These are phyloP conservation scores for Phlegmacium glaucopus DNA, from an alignment of 768 basidiomycete genomes.

Conservation along the genomic window DNA sequence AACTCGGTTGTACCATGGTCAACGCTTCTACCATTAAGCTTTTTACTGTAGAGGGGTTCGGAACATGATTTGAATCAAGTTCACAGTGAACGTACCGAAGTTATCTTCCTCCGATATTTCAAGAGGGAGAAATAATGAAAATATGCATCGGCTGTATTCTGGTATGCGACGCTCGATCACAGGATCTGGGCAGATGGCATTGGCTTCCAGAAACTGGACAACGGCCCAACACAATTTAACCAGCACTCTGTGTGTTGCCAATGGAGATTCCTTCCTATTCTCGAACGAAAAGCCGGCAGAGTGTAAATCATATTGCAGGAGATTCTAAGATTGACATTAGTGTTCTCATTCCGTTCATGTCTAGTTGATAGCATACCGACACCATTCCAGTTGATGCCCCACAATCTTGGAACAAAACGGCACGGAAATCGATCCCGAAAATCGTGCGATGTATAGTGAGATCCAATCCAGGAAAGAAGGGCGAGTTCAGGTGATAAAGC, in stretches of 20 bases:
- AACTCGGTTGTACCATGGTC: constrained; percentile 4
- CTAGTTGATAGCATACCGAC: background rate
- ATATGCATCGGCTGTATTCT: constrained; percentile 24
- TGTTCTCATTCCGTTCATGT: too few relatives aligned
- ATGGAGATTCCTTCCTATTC: background rate
- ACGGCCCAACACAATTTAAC: constrained; percentile 25
- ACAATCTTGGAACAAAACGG: constrained; percentile 4
- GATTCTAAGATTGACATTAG: constrained; percentile 15
- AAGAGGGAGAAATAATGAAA: constrained; percentile 27
- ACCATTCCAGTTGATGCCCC: background rate
- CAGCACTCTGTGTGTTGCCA: constrained; percentile 20
- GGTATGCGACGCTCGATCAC: constrained; percentile 12
- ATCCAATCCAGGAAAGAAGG: constrained; percentile 2
- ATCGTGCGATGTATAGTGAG: background rate
- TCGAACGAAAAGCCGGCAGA: background rate
- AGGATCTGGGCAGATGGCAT: constrained; percentile 6
- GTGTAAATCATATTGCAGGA: constrained; percentile 20
- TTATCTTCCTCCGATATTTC: constrained; percentile 15
- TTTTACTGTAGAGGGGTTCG: constrained; percentile 6
- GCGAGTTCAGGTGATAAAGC: constrained; percentile 40
- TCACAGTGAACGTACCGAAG: constrained; percentile 4
- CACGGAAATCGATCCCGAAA: constrained; percentile 5
- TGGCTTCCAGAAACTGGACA: constrained; percentile 20
- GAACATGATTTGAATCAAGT: background rate
- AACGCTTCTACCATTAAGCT: constrained; percentile 17